Percentiles rank a stretch among this genome's conserved stretches.
These are phyloP conservation scores for Aspergillus coremiiformis DNA, from an alignment of 495 filamentous ascomycete species.

Conservation along the genomic window DNA sequence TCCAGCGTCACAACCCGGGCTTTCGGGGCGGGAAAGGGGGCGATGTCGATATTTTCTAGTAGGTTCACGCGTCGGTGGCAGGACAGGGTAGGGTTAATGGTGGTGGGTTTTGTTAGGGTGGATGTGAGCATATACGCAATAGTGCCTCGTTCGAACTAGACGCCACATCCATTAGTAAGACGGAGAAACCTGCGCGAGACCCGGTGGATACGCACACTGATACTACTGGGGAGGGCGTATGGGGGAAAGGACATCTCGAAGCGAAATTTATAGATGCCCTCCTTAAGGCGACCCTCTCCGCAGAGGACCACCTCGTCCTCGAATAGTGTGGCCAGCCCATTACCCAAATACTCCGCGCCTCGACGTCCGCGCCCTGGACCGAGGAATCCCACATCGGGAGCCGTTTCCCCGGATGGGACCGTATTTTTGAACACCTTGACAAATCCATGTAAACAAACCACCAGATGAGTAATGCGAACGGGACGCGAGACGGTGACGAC, in stretches of 20 bases:
- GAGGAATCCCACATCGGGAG: conserved; percentile 39
- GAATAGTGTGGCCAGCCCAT: conserved; percentile 79
- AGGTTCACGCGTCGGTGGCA: conserved; percentile 76
- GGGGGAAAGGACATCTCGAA: conserved; percentile 78
- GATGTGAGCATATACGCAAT: conserved; percentile 86
- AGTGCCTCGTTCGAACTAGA: conserved; percentile 88
- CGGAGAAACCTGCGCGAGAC: background rate
- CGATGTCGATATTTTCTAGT: conserved; percentile 63
- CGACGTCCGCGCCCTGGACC: conserved; percentile 49
- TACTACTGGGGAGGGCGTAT: conserved; percentile 81
- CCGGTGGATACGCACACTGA: conserved; percentile 60
- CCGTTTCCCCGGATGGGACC: conserved; percentile 53
- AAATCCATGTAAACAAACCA: conserved; percentile 77
- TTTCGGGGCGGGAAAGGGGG: conserved; percentile 47
- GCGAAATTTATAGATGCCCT: conserved; percentile 83
- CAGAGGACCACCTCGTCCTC: conserved; percentile 87
- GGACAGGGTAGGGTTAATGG: conserved; percentile 69
- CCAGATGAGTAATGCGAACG: conserved; percentile 82
- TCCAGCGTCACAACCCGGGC: conserved; percentile 77
- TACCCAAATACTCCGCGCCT: conserved; percentile 63
- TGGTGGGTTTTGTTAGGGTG: conserved; percentile 82
- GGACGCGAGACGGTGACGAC: conserved; percentile 74
- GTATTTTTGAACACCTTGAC: conserved; percentile 81
- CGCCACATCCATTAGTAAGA: background rate
- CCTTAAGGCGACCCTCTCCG: conserved; percentile 78